Percentiles rank a stretch among this genome's conserved stretches.
Conservation (phyloP, 2,329 filamentous ascomycete species). For the Catunica adiposa region DNA sequence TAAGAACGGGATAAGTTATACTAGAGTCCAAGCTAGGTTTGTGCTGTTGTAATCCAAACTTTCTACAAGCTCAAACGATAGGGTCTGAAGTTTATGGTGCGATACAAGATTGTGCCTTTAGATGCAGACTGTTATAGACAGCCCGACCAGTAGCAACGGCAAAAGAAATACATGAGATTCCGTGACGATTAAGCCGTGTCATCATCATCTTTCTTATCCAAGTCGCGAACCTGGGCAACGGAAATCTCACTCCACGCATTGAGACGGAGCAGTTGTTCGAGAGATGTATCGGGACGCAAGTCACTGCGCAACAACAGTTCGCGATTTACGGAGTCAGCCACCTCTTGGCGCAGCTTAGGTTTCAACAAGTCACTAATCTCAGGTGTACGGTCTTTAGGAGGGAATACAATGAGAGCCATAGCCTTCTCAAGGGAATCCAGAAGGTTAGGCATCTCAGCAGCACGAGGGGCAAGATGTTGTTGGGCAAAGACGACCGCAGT, state of each 20-base stretch:
- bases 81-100: no score
- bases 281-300: constrained; percentile 59
- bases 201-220: no score
- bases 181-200: no score
- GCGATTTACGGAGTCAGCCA: constrained; percentile 81
- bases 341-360: constrained; percentile 59
- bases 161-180: no score
- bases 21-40: no score
- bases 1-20: no score
- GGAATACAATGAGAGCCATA: constrained; percentile 82
- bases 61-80: no score
- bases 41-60: no score
- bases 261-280: constrained; percentile 64
- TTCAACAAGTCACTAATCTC: constrained; percentile 62
- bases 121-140: no score
- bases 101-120: no score
- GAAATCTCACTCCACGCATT: constrained; percentile 51
- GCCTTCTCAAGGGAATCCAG: constrained; percentile 78
- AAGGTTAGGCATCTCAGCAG: constrained; percentile 65
- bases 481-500: constrained; percentile 78
- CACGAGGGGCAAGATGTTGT: constrained; percentile 70
- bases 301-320: constrained; percentile 64
- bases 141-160: no score
- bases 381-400: constrained; percentile 60
- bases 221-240: not conserved